phyloP scores from a whole-genome alignment of 352 stramenopile genomes.

The Phytophthora hybrid region DNA sequence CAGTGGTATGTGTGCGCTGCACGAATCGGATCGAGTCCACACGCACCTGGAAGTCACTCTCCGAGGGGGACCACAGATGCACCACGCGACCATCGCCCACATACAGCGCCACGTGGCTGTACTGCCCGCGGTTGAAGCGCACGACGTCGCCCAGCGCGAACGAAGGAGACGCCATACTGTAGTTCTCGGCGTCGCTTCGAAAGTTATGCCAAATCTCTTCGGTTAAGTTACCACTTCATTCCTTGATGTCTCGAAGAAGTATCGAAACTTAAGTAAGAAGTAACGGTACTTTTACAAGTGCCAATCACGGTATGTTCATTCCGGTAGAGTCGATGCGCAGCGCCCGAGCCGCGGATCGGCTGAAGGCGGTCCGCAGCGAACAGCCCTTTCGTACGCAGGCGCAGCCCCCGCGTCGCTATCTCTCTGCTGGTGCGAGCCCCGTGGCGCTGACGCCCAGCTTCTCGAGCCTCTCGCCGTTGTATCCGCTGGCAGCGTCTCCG shows the following conservation, averaged over 20 bases:
- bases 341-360: constrained; percentile 1
- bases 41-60: constrained; percentile 61
- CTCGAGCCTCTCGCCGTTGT: constrained; percentile 54
- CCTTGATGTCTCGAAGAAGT: background rate
- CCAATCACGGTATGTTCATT: background rate
- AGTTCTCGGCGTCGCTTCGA: constrained; percentile 11
- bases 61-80: constrained; percentile 67
- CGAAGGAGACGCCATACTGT: constrained; percentile 26
- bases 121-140: constrained; percentile 69
- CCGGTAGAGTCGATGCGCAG: constrained; percentile 10
- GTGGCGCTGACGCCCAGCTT: constrained; percentile 55
- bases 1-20: constrained; percentile 7
- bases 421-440: constrained; percentile 55
- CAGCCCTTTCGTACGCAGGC: constrained; percentile 26
- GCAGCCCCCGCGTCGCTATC: constrained; percentile 30
- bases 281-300: background rate
- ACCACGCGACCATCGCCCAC: constrained; percentile 55
- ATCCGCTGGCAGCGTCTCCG: constrained; percentile 42
- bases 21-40: constrained; percentile 69
- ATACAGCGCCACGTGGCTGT: constrained; percentile 73
- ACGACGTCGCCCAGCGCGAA: constrained; percentile 59
- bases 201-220: background rate
- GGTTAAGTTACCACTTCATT: background rate
- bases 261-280: background rate
- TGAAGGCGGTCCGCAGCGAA: constrained; percentile 33